Evolutionary conservation across 2,329 filamentous ascomycete species (phyloP).

Genomic region (Xylaria sp.): DNA sequence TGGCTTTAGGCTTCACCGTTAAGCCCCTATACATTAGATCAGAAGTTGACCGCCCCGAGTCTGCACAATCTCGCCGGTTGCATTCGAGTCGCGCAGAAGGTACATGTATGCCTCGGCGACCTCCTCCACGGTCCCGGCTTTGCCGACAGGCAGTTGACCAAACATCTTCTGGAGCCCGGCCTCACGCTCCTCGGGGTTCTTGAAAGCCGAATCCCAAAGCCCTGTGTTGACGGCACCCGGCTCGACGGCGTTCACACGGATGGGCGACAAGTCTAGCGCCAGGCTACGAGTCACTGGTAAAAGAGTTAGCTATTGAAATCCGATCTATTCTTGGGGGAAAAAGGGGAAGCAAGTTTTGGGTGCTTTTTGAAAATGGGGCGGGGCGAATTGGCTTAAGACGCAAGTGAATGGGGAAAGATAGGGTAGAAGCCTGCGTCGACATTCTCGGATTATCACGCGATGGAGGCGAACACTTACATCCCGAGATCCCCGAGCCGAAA

Average conservation of each 20-base stretch:
- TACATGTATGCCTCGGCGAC: slow-evolving; percentile 49
- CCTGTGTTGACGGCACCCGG: slow-evolving; percentile 45
- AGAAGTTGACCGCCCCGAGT: slow-evolving; percentile 44
- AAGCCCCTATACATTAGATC: neutral
- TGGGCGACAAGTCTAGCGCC: slow-evolving; percentile 46
- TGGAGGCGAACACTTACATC: slow-evolving; percentile 24
- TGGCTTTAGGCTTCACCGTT: neutral
- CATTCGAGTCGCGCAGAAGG: slow-evolving; percentile 46
- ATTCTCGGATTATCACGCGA: neutral
- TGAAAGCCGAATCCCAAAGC: slow-evolving; percentile 44
- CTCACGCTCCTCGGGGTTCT: slow-evolving; percentile 32
- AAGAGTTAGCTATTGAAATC: neutral
- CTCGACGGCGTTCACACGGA: slow-evolving; percentile 48
- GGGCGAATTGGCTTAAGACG: neutral
- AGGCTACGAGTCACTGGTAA: slow-evolving; percentile 44
- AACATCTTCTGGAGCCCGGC: slow-evolving; percentile 22
- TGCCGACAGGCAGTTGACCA: slow-evolving; percentile 37
- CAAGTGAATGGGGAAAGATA: neutral
- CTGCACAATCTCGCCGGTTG: slow-evolving; percentile 47
- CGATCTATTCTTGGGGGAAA: neutral
- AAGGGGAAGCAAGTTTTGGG: neutral
- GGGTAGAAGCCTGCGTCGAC: neutral
- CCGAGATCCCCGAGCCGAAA: slow-evolving; percentile 41
- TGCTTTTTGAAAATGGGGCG: no score
- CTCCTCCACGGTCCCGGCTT: slow-evolving; percentile 39